These are phyloP conservation scores for Candida argentea DNA, from an alignment of 805 yeast species.

Conservation along the genomic window DNA sequence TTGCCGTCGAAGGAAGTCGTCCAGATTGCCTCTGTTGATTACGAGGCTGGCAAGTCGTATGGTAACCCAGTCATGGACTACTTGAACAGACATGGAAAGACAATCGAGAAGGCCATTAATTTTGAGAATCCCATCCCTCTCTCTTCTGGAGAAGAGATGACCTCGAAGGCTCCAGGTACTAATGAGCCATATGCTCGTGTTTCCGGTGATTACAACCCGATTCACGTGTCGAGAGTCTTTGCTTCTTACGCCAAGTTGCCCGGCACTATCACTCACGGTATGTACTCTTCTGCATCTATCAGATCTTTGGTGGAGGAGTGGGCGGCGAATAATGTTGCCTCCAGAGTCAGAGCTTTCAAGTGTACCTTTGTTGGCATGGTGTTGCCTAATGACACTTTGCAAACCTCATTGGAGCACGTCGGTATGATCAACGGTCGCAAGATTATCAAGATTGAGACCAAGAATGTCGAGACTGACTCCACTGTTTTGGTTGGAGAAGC, in stretches of 20 bases:
- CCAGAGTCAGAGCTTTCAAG: slow-evolving; percentile 90
- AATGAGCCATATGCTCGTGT: slow-evolving; percentile 96
- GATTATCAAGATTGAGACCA: slow-evolving; percentile 85
- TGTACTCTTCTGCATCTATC: slow-evolving; percentile 94
- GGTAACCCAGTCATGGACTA: slow-evolving; percentile 98
- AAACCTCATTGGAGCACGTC: slow-evolving; percentile 83
- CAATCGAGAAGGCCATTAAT: slow-evolving; percentile 87
- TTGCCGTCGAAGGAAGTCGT: slow-evolving; percentile 84
- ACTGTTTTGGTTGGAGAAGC: slow-evolving; percentile 89
- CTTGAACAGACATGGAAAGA: slow-evolving; percentile 80
- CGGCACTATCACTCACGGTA: slow-evolving; percentile 98
- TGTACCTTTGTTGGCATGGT: slow-evolving; percentile 95
- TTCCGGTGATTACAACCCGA: slow-evolving; percentile 97
- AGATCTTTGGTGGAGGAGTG: slow-evolving; percentile 93
- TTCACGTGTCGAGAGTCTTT: slow-evolving; percentile 92
- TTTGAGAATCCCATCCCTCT: slow-evolving; percentile 89
- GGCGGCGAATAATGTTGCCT: slow-evolving; percentile 96
- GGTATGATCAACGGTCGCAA: slow-evolving; percentile 99
- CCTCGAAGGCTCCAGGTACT: slow-evolving; percentile 83
- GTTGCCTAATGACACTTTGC: slow-evolving; percentile 84
- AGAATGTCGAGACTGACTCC: slow-evolving; percentile 68
- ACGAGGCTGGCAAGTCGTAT: slow-evolving; percentile 84
- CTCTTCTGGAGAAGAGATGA: slow-evolving; percentile 50
- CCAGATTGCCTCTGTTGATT: slow-evolving; percentile 74
- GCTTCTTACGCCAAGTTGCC: slow-evolving; percentile 89